Evolutionary conservation across 164 flowering plant genomes (phyloP).

Genomic region (Umbilicus rupestris): DNA sequence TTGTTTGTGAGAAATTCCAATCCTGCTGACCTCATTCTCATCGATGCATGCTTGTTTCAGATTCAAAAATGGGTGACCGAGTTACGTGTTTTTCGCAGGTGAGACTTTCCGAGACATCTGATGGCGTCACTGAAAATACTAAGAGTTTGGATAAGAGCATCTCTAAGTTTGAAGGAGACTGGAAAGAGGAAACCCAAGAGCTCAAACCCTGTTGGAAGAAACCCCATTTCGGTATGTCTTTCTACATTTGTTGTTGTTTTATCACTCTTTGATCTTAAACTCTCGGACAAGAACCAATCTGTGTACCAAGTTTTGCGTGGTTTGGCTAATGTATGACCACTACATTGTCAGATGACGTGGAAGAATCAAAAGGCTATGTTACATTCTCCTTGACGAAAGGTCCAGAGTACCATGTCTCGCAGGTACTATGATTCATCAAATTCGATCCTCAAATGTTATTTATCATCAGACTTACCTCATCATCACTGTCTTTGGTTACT

Average conservation of each 20-base stretch:
- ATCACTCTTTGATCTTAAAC: not conserved
- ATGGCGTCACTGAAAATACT: slow-evolving; percentile 20
- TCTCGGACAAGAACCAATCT: not conserved
- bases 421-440: slow-evolving; percentile 40
- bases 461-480: too few relatives aligned
- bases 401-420: slow-evolving; percentile 89
- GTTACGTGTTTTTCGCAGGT: slow-evolving; percentile 21
- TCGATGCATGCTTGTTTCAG: not conserved
- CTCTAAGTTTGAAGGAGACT: slow-evolving; percentile 35
- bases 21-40: too few relatives aligned
- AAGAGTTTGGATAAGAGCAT: slow-evolving; percentile 27
- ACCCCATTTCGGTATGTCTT: slow-evolving; percentile 16
- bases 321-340: slow-evolving; percentile 12
- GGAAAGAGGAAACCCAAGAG: slow-evolving; percentile 38
- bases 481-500: not conserved
- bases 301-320: slow-evolving; percentile 12
- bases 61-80: not conserved
- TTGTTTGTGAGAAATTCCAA: not conserved
- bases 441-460: too few relatives aligned
- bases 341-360: slow-evolving; percentile 32
- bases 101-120: slow-evolving; percentile 24
- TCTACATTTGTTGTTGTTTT: not conserved
- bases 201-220: slow-evolving; percentile 63
- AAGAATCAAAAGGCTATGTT: slow-evolving; percentile 52
- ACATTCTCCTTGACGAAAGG: slow-evolving; percentile 81